Evolutionary conservation across 1,139 yeast genomes (phyloP), one percentile per base, ranked within the genome.

Genomic region (Insectozyma bohioensis): DNA sequence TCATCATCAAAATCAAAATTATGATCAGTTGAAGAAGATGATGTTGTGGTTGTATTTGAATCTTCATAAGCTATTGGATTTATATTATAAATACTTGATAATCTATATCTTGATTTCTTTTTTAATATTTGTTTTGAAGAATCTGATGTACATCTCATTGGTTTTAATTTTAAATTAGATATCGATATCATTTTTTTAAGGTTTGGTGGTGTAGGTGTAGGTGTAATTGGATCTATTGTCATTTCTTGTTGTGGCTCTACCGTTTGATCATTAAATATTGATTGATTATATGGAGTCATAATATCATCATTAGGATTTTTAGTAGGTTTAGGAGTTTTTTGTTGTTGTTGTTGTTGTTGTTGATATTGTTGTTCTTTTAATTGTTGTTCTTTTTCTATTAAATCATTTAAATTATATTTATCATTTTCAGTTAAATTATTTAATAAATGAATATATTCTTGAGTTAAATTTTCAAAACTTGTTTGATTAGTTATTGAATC

Each of bases 391-490:
- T 16, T 14, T 21, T 14, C 19, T 14, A 12, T 19, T 2, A 9
- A 15, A 5, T 6, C 19, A 3, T 12, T 3, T 12, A 22, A 20
- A 20, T 17, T 18, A 23, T 28, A 26, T 6, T 25, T 13, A 14
- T 37, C 40, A 34, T 40, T 37, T 4, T 9, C 28, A n/a, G 14
- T 24, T 20, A 41, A 44, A 20, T 47, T 46, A 14, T 29, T 31
- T 35, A 44, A 54, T 11, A 75, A 42, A 37, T 60, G 67, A n/a
- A 54, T 48, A 40, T 59, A 77, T 47, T 79, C 85, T 27, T 59
- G 50, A 23, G 61, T 53, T 29, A 80, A 48, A 39, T 73, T 75
- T 30, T 70, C 75, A 40, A 74, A 63, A 1, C 79, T 70, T 58
- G 72, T 53, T 56, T 71, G 41, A 64, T 72, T 49, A 61, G 72